Evolutionary conservation across 345 rosid species (phyloP), one percentile per base, ranked within the genome.

Genomic region (Salix koriyanagi): DNA sequence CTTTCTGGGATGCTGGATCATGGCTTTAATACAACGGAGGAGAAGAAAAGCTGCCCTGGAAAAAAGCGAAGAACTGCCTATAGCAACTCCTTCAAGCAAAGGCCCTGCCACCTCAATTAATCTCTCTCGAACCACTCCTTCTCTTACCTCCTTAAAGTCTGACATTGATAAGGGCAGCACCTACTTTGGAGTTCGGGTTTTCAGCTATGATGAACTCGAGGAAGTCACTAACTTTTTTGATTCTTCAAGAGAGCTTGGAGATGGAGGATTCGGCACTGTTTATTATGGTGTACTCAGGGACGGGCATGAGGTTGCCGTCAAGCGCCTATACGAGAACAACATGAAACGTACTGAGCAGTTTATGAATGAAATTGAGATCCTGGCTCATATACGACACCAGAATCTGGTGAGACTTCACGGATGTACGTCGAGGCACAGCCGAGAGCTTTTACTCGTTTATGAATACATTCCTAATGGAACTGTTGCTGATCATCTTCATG

Each of bases 191-290:
- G 91, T 84, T 75, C 90, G 88, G 81, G 86, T 92, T 66, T 94
- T 91, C 80, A 90, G 75, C 81, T 89, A 85, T 8, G 62, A 78
- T 58, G 98, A 92, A 68, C 97, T 94, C 4, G 93, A 87, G 67
- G 88, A 91, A 84, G 97, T 97, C 34, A 94, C 98, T 1, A 82
- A 83, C n/a, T 83, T 85, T 84, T 94, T 94, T 50, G 80, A 87
- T 78, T 66, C 89, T 54, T 88, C 97, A 16, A 90, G 83, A 76
- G 89, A 90, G 70, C 97, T 94, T 5, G 98, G 98, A 10, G 92
- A 91, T 42, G 98, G 98, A 36, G 98, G 98, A 39, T 94, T 89
- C 11, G 97, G 98, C 50, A 83, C 88, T 0, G 98, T 94, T 79
- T 94, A 92, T 69, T 80, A 87, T 21, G 98, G 37, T 36, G 7